These are phyloP conservation scores for Cryphonectria japonica DNA, from an alignment of 2,329 filamentous ascomycete species.

Conservation along the genomic window DNA sequence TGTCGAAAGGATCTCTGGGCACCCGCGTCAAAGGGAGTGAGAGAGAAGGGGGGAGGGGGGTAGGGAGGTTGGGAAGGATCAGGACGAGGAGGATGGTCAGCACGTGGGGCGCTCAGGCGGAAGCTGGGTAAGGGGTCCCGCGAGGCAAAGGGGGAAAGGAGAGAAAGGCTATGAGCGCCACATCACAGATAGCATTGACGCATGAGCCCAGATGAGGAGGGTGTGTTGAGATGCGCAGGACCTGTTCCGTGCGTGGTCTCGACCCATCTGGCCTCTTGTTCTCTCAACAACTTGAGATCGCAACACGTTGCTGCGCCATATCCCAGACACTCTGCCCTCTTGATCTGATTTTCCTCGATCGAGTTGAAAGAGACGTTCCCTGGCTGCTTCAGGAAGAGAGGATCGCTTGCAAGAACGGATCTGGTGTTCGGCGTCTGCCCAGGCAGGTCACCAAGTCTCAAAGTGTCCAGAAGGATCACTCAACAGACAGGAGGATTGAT, in stretches of 20 bases:
- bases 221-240: not conserved
- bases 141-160: not conserved
- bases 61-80: not conserved
- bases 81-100: conserved; percentile 3
- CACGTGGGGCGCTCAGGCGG: conserved; percentile 7
- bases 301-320: not conserved
- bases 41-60: not conserved
- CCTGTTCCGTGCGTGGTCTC: not conserved
- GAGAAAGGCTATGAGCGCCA: not conserved
- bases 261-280: not conserved
- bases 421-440: not conserved
- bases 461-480: not conserved
- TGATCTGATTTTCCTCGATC: not conserved
- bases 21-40: not conserved
- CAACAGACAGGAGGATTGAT: conserved; percentile 1
- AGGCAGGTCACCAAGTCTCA: not conserved
- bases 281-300: not conserved
- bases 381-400: not conserved
- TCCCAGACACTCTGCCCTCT: not conserved
- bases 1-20: not conserved
- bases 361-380: not conserved
- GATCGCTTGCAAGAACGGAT: not conserved
- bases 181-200: conserved; percentile 5
- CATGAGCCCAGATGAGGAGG: not conserved
- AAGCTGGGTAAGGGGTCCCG: conserved; percentile 21